phyloP scores from a whole-genome alignment of 345 rosid genomes.

The Passiflora organensis region DNA sequence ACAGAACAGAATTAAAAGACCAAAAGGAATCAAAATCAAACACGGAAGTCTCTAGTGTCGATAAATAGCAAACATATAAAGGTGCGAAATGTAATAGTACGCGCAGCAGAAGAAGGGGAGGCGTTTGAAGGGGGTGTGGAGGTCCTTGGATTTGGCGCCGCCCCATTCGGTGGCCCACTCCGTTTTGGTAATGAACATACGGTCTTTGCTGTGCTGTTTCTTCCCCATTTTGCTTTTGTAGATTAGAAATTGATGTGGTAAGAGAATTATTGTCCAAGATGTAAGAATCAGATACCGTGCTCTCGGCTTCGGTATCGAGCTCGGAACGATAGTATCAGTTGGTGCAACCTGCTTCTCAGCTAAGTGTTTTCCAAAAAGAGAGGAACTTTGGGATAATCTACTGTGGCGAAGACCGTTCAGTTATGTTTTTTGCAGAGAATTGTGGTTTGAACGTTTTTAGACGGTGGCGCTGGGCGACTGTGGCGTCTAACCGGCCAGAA shows the following conservation, averaged over 20 bases:
- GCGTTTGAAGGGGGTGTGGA: constrained; percentile 72
- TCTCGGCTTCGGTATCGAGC: no score
- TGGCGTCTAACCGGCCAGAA: neutral
- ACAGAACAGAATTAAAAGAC: no score
- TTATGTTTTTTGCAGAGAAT: no score
- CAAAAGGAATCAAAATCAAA: neutral
- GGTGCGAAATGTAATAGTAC: constrained; percentile 27
- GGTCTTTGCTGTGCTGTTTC: constrained; percentile 95
- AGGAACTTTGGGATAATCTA: no score
- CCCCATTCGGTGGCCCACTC: constrained; percentile 99
- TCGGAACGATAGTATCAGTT: no score
- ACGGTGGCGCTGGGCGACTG: constrained; percentile 6
- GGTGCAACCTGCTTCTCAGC: no score
- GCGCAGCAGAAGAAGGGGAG: constrained; percentile 99
- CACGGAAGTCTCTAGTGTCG: no score
- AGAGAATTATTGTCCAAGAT: neutral
- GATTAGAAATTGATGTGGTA: neutral
- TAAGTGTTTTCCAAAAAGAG: no score
- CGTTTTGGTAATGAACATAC: constrained; percentile 92
- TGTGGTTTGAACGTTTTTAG: no score
- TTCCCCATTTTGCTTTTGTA: constrained; percentile 59
- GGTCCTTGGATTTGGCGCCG: constrained; percentile 84
- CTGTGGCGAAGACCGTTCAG: no score
- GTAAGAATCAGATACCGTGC: no score
- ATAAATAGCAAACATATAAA: no score